These are phyloP conservation scores for Metarhizium sp. DNA, from an alignment of 2,329 filamentous ascomycete genomes.

Conservation along the genomic window DNA sequence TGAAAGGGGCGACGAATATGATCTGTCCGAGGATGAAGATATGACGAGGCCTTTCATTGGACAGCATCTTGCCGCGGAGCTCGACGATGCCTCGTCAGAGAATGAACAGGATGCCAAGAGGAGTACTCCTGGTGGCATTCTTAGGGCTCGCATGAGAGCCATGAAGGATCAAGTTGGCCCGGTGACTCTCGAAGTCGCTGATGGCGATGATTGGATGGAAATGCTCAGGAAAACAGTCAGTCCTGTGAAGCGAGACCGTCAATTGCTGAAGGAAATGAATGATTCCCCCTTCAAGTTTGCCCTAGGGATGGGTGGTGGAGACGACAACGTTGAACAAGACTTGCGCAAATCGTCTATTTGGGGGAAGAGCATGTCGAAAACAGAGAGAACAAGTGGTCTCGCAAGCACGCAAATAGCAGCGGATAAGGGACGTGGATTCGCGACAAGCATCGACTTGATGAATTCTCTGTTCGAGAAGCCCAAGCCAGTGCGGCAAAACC, in stretches of 20 bases:
- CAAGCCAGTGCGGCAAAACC: slow-evolving; percentile 46
- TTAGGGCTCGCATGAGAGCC: slow-evolving; percentile 55
- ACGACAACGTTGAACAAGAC: slow-evolving; percentile 32
- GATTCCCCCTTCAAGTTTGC: slow-evolving; percentile 35
- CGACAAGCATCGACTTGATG: slow-evolving; percentile 91
- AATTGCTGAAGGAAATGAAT: slow-evolving; percentile 53
- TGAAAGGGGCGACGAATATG: slow-evolving; percentile 68
- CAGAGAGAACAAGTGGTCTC: slow-evolving; percentile 18
- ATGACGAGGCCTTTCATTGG: slow-evolving; percentile 71
- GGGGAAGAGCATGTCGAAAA: slow-evolving; percentile 21
- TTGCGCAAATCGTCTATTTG: slow-evolving; percentile 31
- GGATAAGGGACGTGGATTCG: slow-evolving; percentile 57
- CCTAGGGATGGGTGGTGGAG: slow-evolving; percentile 15
- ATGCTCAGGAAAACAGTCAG: slow-evolving; percentile 91
- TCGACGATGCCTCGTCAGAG: slow-evolving; percentile 46
- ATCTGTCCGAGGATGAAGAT: slow-evolving; percentile 58
- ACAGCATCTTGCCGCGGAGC: slow-evolving; percentile 71
- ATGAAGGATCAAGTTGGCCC: slow-evolving; percentile 51
- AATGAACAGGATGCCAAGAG: slow-evolving; percentile 36
- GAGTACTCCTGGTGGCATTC: slow-evolving; percentile 48
- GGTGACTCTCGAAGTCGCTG: slow-evolving; percentile 49
- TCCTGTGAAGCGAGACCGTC: slow-evolving; percentile 84
- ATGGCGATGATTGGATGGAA: slow-evolving; percentile 83
- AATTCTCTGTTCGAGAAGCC: slow-evolving; percentile 80
- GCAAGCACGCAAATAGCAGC: slow-evolving; percentile 22